These are phyloP conservation scores for Irpex lacteus DNA, from an alignment of 1,284 basidiomycete species.

Conservation along the genomic window DNA sequence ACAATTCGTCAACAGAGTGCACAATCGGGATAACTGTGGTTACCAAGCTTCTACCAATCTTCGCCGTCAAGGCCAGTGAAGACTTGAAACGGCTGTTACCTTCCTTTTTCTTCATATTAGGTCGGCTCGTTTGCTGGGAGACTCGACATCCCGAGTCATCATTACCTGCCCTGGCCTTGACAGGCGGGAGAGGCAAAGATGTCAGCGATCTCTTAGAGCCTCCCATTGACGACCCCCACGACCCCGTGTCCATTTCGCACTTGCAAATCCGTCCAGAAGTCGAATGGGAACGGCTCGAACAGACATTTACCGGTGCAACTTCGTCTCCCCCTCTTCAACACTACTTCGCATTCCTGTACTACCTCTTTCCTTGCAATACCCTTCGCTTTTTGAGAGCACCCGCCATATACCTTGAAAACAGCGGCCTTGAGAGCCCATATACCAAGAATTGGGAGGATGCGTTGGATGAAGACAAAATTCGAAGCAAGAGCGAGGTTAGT, in stretches of 20 bases:
- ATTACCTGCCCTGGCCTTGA: slow-evolving; percentile 18
- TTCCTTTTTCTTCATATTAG: slow-evolving; percentile 59
- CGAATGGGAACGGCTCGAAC: slow-evolving; percentile 62
- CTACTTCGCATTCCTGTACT: slow-evolving; percentile 81
- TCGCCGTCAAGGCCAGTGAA: slow-evolving; percentile 60
- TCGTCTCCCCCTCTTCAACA: slow-evolving; percentile 55
- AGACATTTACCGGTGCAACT: slow-evolving; percentile 47
- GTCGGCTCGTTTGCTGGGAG: slow-evolving; percentile 71
- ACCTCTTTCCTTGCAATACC: slow-evolving; percentile 84
- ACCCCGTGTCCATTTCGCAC: slow-evolving; percentile 32
- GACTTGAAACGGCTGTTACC: slow-evolving; percentile 59
- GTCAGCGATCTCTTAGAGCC: slow-evolving; percentile 29
- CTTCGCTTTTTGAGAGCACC: slow-evolving; percentile 74
- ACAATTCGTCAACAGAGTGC: slow-evolving; percentile 69
- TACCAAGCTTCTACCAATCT: slow-evolving; percentile 68
- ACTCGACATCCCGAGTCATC: slow-evolving; percentile 33
- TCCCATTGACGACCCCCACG: slow-evolving; percentile 31
- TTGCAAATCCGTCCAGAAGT: slow-evolving; percentile 53
- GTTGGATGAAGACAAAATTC: slow-evolving; percentile 69
- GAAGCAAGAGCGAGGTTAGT: slow-evolving; percentile 62
- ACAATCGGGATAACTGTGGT: slow-evolving; percentile 60
- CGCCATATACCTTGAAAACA: slow-evolving; percentile 54
- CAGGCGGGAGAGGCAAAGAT: slow-evolving; percentile 21
- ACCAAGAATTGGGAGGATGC: slow-evolving; percentile 60
- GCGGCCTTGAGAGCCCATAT: slow-evolving; percentile 52